Percentiles rank a stretch among this genome's conserved stretches.
Conservation (phyloP, 2,329 filamentous ascomycete species). For the Keithomyces neogunnii region DNA sequence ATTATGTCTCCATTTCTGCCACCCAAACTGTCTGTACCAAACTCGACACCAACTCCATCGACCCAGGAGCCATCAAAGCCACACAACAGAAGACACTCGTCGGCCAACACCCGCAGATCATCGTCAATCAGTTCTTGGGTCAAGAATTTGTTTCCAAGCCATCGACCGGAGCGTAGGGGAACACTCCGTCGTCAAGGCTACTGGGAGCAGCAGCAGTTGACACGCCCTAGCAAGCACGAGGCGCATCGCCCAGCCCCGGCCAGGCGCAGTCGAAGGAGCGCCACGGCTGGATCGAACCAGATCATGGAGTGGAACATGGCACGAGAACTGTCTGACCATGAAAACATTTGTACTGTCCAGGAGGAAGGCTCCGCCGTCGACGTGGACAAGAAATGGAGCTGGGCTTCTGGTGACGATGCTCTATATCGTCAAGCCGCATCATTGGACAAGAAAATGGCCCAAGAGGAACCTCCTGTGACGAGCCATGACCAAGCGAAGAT, state of each 20-base stretch:
- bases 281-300: slow-evolving; percentile 19
- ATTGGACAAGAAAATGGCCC: background rate
- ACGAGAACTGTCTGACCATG: slow-evolving; percentile 14
- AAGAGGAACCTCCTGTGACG: background rate
- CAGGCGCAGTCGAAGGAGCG: slow-evolving; percentile 10
- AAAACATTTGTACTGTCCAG: background rate
- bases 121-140: slow-evolving; percentile 31
- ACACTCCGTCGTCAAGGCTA: slow-evolving; percentile 29
- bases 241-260: slow-evolving; percentile 8
- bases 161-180: slow-evolving; percentile 41
- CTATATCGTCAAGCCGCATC: slow-evolving; percentile 6
- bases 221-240: background rate
- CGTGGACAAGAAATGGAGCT: slow-evolving; percentile 12
- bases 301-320: slow-evolving; percentile 28
- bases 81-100: background rate
- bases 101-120: slow-evolving; percentile 4
- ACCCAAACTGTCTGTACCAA: slow-evolving; percentile 9
- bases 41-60: slow-evolving; percentile 8
- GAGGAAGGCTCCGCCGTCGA: background rate
- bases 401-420: slow-evolving; percentile 6
- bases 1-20: slow-evolving; percentile 16
- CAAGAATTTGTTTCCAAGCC: slow-evolving; percentile 37
- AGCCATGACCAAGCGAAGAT: background rate
- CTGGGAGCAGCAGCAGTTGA: slow-evolving; percentile 16
- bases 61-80: background rate